Evolutionary conservation across 805 yeast genomes (phyloP).

Genomic region (Lachancea thermotolerans): DNA sequence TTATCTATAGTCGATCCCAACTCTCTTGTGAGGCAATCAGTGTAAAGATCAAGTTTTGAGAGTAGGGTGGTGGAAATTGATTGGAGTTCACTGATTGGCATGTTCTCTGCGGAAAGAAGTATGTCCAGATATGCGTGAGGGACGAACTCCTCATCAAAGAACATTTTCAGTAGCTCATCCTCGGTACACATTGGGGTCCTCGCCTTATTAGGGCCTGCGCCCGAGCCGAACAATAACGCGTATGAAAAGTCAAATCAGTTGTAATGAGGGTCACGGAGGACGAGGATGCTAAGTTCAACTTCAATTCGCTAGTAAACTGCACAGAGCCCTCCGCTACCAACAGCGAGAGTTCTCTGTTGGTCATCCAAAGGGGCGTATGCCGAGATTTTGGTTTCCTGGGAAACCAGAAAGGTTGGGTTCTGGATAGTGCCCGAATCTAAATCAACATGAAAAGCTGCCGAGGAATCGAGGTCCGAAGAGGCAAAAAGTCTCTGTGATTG

Average conservation of each 20-base stretch:
- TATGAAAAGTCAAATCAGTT: too few relatives aligned
- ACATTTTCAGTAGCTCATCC: conserved; percentile 51
- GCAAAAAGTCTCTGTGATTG: conserved; percentile 11
- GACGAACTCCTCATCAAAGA: conserved; percentile 59
- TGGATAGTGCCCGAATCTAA: background rate
- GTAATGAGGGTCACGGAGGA: too few relatives aligned
- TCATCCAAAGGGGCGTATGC: conserved; percentile 8
- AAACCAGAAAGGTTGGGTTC: conserved; percentile 17
- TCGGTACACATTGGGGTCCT: conserved; percentile 9
- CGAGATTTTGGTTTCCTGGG: conserved; percentile 16
- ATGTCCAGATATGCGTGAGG: conserved; percentile 64
- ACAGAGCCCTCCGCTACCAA: conserved; percentile 19
- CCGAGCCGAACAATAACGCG: too few relatives aligned
- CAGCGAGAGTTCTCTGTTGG: conserved; percentile 11
- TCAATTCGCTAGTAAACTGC: conserved; percentile 7
- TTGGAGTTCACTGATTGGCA: conserved; percentile 36
- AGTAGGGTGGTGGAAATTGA: conserved; percentile 45
- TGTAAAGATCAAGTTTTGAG: conserved; percentile 55
- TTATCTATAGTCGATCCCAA: conserved; percentile 44
- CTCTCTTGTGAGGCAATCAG: conserved; percentile 50
- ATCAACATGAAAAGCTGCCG: conserved; percentile 8
- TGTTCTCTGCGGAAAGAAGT: conserved; percentile 37
- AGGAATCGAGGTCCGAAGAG: conserved; percentile 35
- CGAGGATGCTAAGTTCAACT: background rate
- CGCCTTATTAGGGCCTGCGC: background rate